Percentiles rank a stretch among this genome's conserved stretches.
Conservation (phyloP, 2,329 filamentous ascomycete species). For the Talaromyces atroroseus region DNA sequence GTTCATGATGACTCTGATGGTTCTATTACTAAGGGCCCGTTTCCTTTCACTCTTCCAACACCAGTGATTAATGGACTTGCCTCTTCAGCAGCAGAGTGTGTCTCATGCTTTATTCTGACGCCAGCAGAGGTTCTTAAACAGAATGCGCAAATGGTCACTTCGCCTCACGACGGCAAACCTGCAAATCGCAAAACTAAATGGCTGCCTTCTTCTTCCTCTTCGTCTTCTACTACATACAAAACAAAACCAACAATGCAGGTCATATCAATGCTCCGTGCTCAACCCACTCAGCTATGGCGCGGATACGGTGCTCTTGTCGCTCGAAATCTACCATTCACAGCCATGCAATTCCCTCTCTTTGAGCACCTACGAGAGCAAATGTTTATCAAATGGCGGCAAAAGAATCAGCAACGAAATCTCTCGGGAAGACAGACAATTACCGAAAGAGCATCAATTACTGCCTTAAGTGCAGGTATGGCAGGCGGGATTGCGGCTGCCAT, state of each 20-base stretch:
- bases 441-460: constrained; percentile 67
- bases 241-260: constrained; percentile 51
- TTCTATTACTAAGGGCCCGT: neutral
- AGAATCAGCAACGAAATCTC: constrained; percentile 28
- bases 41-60: constrained; percentile 49
- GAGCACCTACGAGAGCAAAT: constrained; percentile 61
- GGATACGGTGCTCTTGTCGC: constrained; percentile 79
- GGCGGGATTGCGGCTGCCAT: constrained; percentile 70
- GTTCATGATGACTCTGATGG: constrained; percentile 14
- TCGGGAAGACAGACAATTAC: constrained; percentile 37
- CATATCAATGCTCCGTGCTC: constrained; percentile 51
- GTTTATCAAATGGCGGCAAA: constrained; percentile 32
- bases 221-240: constrained; percentile 12
- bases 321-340: constrained; percentile 80
- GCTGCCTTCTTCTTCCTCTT: neutral
- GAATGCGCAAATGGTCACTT: constrained; percentile 76
- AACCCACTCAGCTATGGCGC: constrained; percentile 53
- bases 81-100: constrained; percentile 72
- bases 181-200: neutral
- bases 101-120: constrained; percentile 79
- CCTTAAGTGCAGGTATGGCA: constrained; percentile 65
- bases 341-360: constrained; percentile 82
- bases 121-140: constrained; percentile 90
- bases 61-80: constrained; percentile 67
- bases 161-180: constrained; percentile 17